phyloP scores from a whole-genome alignment of 1,284 basidiomycete genomes.

The Abortiporus biennis region DNA sequence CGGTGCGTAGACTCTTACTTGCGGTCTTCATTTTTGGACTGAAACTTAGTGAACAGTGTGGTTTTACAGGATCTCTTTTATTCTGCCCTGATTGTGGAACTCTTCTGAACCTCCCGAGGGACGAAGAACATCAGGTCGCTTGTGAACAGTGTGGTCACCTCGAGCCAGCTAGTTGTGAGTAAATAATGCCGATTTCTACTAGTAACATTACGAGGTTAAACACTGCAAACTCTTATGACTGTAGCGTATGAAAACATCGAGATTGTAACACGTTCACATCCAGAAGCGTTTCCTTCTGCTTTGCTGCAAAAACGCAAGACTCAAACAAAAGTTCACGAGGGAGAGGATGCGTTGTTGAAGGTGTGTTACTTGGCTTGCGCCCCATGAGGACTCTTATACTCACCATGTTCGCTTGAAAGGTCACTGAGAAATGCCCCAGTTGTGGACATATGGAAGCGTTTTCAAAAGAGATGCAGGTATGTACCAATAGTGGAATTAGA shows the following conservation, averaged over 20 bases:
- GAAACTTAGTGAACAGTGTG: too few relatives aligned
- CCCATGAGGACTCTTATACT: background rate
- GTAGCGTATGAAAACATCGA: constrained; percentile 91
- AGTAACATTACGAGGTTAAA: constrained; percentile 2
- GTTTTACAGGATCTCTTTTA: constrained; percentile 69
- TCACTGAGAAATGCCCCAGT: constrained; percentile 88
- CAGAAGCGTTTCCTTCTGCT: constrained; percentile 90
- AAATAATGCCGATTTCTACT: constrained; percentile 1
- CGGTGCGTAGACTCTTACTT: constrained; percentile 16
- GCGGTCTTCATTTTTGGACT: background rate
- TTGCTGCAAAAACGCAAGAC: constrained; percentile 88
- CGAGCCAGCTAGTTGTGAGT: constrained; percentile 85
- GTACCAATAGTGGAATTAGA: too few relatives aligned
- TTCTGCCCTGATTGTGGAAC: constrained; percentile 95
- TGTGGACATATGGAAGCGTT: constrained; percentile 83
- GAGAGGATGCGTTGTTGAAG: constrained; percentile 68
- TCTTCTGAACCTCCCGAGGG: constrained; percentile 79
- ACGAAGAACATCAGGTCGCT: constrained; percentile 68
- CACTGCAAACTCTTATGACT: too few relatives aligned
- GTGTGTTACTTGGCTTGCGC: constrained; percentile 31
- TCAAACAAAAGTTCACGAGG: constrained; percentile 77
- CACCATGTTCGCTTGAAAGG: constrained; percentile 37
- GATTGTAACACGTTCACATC: constrained; percentile 87
- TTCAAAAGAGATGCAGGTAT: constrained; percentile 73
- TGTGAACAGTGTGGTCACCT: constrained; percentile 88